phyloP scores from a whole-genome alignment of 805 yeast species.

The Kodamaea laetipori region DNA sequence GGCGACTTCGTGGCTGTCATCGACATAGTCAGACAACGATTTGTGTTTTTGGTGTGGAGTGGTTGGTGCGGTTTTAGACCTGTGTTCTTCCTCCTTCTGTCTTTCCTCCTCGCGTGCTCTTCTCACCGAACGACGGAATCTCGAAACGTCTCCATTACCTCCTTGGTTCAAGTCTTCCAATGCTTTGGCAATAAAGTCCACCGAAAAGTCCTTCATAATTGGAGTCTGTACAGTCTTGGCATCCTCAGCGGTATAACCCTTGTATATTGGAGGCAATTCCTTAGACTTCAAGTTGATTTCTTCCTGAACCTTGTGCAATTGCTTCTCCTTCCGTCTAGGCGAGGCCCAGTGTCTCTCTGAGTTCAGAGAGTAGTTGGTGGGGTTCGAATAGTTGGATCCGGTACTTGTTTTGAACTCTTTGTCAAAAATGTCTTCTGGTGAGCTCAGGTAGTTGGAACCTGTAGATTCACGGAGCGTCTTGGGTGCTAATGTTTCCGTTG shows the following conservation, averaged over 20 bases:
- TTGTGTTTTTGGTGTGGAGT: conserved; percentile 19
- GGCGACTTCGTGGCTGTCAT: conserved; percentile 41
- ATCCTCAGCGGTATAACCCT: conserved; percentile 11
- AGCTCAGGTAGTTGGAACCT: conserved; percentile 15
- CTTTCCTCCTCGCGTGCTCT: conserved; percentile 17
- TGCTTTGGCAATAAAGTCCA: conserved; percentile 49
- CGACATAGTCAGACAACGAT: conserved; percentile 34
- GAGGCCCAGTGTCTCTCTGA: conserved; percentile 45
- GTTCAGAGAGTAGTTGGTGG: conserved; percentile 30
- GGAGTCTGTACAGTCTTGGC: conserved; percentile 27
- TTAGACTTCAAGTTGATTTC: conserved; percentile 38
- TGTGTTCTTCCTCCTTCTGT: conserved; percentile 6
- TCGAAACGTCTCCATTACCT: conserved; percentile 46
- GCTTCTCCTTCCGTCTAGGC: conserved; percentile 40
- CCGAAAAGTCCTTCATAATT: conserved; percentile 44
- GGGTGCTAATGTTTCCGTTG: conserved; percentile 4
- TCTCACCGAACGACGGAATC: conserved; percentile 42
- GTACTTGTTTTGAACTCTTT: conserved; percentile 12
- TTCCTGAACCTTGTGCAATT: conserved; percentile 37
- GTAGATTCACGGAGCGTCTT: conserved; percentile 4
- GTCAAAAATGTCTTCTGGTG: conserved; percentile 19
- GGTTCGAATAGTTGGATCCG: conserved; percentile 38
- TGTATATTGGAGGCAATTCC: conserved; percentile 26
- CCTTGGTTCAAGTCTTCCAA: conserved; percentile 47
- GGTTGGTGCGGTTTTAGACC: conserved; percentile 19